Evolutionary conservation across 2,329 filamentous ascomycete genomes (phyloP).

Genomic region (Cladosporium sphaerospermum): DNA sequence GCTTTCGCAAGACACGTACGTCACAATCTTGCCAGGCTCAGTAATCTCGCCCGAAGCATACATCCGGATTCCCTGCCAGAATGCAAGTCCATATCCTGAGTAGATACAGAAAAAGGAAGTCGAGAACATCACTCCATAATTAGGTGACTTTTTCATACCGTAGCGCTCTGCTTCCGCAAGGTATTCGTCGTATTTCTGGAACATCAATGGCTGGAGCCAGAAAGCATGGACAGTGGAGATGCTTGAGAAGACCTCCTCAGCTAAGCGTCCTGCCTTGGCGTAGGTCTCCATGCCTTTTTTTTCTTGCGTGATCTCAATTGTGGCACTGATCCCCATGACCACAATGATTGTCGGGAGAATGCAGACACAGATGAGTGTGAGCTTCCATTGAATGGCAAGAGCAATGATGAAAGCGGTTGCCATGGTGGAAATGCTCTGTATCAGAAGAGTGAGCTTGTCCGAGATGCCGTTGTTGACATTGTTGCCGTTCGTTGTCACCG

Average conservation of each 20-base stretch:
- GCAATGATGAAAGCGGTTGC: conserved; percentile 37
- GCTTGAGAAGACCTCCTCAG: conserved; percentile 46
- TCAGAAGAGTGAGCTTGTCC: conserved; percentile 32
- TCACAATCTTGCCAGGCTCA: conserved; percentile 32
- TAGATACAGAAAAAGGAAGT: conserved; percentile 39
- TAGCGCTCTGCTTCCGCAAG: conserved; percentile 39
- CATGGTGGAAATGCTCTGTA: conserved; percentile 34
- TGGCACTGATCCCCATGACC: conserved; percentile 28
- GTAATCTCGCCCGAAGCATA: conserved; percentile 28
- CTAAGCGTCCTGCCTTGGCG: conserved; percentile 40
- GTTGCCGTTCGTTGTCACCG: conserved; percentile 50
- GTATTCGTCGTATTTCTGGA: conserved; percentile 38
- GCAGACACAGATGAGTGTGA: conserved; percentile 41
- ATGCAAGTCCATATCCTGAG: conserved; percentile 34
- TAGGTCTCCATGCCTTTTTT: conserved; percentile 29
- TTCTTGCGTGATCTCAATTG: conserved; percentile 5
- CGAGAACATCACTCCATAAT: conserved; percentile 39
- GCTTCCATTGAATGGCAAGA: conserved; percentile 38
- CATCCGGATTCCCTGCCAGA: conserved; percentile 41
- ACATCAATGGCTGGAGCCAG: conserved; percentile 40
- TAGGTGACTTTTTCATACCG: conserved; percentile 40
- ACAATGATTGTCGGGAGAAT: conserved; percentile 42
- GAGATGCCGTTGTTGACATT: conserved; percentile 35
- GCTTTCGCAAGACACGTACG: conserved; percentile 16
- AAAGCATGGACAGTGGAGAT: conserved; percentile 48